A percentile compares a stretch with the other conserved stretches of the same genome.
Evolutionary conservation across 371 early-diverging fungal genomes (phyloP).

Genomic region (Homolaphlyctis polyrhiza): DNA sequence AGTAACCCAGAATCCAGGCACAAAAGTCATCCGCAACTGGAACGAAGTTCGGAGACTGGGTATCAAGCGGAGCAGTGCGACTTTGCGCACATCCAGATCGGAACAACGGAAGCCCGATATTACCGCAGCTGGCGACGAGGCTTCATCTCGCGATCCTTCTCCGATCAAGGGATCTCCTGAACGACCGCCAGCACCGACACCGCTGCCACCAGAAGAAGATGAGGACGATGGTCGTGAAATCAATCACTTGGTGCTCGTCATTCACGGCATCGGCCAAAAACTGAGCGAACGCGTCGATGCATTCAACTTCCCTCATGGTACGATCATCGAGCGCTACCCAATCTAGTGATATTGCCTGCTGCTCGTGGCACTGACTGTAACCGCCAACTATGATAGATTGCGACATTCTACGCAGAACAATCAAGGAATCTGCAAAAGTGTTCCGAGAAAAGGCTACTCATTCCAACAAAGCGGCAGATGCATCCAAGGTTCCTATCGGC

Average conservation of each 20-base stretch:
- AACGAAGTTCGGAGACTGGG: conserved; percentile 58
- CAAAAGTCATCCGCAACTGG: conserved; percentile 67
- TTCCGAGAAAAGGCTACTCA: background rate
- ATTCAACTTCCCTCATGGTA: conserved; percentile 72
- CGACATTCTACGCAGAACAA: conserved; percentile 59
- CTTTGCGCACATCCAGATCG: too few relatives aligned
- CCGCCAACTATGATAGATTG: conserved; percentile 66
- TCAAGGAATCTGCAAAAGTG: conserved; percentile 41
- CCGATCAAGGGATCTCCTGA: conserved; percentile 4
- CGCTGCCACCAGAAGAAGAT: conserved; percentile 15
- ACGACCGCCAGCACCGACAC: background rate
- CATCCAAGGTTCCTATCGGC: conserved; percentile 35
- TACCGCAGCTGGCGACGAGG: background rate
- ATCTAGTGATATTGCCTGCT: too few relatives aligned
- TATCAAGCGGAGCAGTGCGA: too few relatives aligned
- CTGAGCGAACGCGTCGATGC: conserved; percentile 67
- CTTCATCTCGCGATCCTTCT: background rate
- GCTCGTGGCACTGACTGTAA: background rate
- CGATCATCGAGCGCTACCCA: conserved; percentile 2
- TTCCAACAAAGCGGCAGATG: conserved; percentile 10
- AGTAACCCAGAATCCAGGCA: conserved; percentile 65
- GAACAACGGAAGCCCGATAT: too few relatives aligned
- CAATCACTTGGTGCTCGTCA: conserved; percentile 71
- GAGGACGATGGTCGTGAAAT: conserved; percentile 59
- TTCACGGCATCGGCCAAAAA: conserved; percentile 81